Conservation (phyloP, 2,329 filamentous ascomycete species). For the Amesomyces nigricolor region DNA sequence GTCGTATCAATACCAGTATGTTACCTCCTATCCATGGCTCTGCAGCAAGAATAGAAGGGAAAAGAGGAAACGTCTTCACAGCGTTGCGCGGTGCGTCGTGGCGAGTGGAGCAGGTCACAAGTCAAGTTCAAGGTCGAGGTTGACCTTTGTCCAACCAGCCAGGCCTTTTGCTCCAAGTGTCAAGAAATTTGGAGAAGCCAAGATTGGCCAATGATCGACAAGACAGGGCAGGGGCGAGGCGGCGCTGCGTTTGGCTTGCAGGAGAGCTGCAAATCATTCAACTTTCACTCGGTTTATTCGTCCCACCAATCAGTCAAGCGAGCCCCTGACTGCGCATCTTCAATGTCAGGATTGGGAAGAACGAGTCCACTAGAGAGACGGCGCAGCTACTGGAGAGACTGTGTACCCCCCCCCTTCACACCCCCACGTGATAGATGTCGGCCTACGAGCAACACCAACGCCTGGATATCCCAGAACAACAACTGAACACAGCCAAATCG, state of each 20-base stretch:
- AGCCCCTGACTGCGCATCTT: background rate
- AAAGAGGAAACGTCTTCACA: background rate
- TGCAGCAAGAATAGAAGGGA: background rate
- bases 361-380: no score
- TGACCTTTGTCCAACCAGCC: slow-evolving; percentile 15
- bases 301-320: slow-evolving; percentile 4
- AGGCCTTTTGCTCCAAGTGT: slow-evolving; percentile 13
- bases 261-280: background rate
- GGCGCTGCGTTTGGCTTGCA: background rate
- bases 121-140: background rate
- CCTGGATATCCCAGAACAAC: no score
- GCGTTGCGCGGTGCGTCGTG: background rate
- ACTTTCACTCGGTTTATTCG: no score
- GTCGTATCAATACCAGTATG: background rate
- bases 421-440: no score
- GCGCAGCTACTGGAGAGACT: no score
- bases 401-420: no score
- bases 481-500: no score
- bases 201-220: slow-evolving; percentile 20
- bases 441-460: no score
- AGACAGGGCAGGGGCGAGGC: background rate
- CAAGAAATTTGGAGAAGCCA: slow-evolving; percentile 16
- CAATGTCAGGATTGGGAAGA: background rate
- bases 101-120: slow-evolving; percentile 2
- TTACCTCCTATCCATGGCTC: slow-evolving; percentile 9